Conservation (phyloP, 2,329 filamentous ascomycete genomes). For the Monosporascus ibericus region DNA sequence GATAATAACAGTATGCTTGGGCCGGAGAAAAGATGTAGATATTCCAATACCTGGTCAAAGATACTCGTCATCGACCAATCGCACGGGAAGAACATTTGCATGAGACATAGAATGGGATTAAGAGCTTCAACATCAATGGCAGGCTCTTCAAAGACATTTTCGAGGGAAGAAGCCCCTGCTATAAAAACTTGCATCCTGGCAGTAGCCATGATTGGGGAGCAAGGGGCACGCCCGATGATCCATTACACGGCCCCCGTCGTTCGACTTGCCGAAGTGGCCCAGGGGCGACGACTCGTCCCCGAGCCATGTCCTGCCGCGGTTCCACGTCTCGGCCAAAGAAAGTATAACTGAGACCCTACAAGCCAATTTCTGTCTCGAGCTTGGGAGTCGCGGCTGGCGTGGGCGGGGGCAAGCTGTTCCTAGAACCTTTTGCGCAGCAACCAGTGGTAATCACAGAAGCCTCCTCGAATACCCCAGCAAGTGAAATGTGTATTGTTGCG, state of each 20-base stretch:
- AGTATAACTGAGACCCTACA: slow-evolving; percentile 9
- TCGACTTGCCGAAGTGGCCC: not conserved
- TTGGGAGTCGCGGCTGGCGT: slow-evolving; percentile 10
- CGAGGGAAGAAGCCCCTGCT: slow-evolving; percentile 8
- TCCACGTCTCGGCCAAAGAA: slow-evolving; percentile 12
- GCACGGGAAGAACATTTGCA: slow-evolving; percentile 1
- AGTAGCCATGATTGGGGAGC: slow-evolving; percentile 1
- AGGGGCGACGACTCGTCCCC: not conserved
- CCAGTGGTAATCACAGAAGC: slow-evolving; percentile 16
- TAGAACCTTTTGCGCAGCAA: slow-evolving; percentile 9
- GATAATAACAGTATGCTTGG: slow-evolving; percentile 13
- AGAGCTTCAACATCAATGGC: slow-evolving; percentile 5
- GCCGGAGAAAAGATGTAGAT: slow-evolving; percentile 18
- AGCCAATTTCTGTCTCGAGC: slow-evolving; percentile 13
- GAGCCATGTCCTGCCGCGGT: not conserved
- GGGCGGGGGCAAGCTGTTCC: slow-evolving; percentile 6
- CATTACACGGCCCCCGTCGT: not conserved
- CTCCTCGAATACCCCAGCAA: slow-evolving; percentile 12
- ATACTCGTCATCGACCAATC: slow-evolving; percentile 8
- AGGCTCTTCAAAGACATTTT: slow-evolving; percentile 7
- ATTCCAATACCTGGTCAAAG: slow-evolving; percentile 16
- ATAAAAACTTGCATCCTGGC: slow-evolving; percentile 9
- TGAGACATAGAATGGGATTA: slow-evolving; percentile 1
- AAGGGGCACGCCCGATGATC: not conserved
- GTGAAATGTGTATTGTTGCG: slow-evolving; percentile 9